Percentiles rank a stretch among this genome's conserved stretches.
Conservation (phyloP, 2,329 filamentous ascomycete genomes). For the Claviceps sp. region DNA sequence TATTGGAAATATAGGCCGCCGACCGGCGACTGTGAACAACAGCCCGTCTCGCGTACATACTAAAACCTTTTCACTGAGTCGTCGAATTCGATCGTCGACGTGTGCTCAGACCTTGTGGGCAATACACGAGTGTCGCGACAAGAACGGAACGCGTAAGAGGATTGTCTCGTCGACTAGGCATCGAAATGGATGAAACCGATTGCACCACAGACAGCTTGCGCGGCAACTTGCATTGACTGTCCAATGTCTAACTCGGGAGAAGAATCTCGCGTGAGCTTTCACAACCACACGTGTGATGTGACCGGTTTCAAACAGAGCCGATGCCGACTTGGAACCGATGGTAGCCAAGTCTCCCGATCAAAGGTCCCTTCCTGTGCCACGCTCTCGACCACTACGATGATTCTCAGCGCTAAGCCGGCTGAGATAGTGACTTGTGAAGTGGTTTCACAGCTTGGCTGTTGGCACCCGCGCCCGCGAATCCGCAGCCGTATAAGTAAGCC, state of each 20-base stretch:
- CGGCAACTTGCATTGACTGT: not conserved
- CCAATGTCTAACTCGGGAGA: not conserved
- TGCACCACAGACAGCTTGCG: not conserved
- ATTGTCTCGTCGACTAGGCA: not conserved
- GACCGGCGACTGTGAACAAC: not conserved
- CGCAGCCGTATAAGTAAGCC: no score
- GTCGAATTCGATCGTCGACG: not conserved
- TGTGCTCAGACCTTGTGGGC: conserved; percentile 3
- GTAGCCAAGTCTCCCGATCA: no score
- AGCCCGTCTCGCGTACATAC: not conserved
- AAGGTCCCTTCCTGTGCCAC: no score
- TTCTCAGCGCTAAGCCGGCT: no score
- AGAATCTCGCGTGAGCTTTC: no score
- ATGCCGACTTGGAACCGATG: no score
- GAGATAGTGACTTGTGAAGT: no score
- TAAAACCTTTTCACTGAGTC: not conserved
- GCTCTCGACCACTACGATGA: no score
- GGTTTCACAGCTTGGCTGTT: no score
- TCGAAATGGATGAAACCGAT: not conserved
- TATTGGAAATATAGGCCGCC: not conserved
- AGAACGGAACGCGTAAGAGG: not conserved
- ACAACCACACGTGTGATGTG: no score
- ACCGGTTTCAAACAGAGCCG: no score
- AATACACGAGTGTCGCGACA: not conserved
- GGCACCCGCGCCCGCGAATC: no score